A percentile compares a stretch with the other conserved stretches of the same genome.
Evolutionary conservation across 805 yeast species (phyloP).

Genomic region (Candida succiphila): DNA sequence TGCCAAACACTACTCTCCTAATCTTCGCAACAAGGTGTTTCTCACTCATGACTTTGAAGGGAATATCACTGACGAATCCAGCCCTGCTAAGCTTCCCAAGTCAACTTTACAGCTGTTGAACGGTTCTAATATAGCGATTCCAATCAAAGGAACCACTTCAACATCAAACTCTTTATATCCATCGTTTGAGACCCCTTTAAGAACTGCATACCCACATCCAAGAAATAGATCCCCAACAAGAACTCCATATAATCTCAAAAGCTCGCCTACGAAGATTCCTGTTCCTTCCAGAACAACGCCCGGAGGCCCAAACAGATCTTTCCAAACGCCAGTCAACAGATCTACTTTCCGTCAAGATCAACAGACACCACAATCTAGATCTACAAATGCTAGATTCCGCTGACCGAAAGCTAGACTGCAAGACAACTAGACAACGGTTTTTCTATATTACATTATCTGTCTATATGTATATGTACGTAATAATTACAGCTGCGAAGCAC

Average conservation of each 20-base stretch:
- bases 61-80: constrained; percentile 2
- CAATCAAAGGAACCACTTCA: not conserved
- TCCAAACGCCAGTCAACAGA: too few relatives aligned
- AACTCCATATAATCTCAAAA: not conserved
- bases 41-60: constrained; percentile 34
- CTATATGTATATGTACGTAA: not conserved
- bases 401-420: too few relatives aligned
- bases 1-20: constrained; percentile 17
- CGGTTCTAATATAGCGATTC: constrained; percentile 1
- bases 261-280: not conserved
- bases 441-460: not conserved
- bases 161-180: not conserved
- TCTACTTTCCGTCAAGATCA: not conserved
- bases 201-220: not conserved
- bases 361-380: not conserved
- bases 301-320: not conserved
- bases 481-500: constrained; percentile 10
- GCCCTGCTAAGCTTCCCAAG: constrained; percentile 3
- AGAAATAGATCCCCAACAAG: not conserved
- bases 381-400: too few relatives aligned
- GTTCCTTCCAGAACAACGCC: not conserved
- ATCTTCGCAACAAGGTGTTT: constrained; percentile 28
- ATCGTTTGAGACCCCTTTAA: not conserved
- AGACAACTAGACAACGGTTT: not conserved
- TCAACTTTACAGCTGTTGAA: constrained; percentile 1